A percentile compares a stretch with the other conserved stretches of the same genome.
phyloP scores from a whole-genome alignment of 140 eudicot genomes.

The Erigeron philadelphicus region DNA sequence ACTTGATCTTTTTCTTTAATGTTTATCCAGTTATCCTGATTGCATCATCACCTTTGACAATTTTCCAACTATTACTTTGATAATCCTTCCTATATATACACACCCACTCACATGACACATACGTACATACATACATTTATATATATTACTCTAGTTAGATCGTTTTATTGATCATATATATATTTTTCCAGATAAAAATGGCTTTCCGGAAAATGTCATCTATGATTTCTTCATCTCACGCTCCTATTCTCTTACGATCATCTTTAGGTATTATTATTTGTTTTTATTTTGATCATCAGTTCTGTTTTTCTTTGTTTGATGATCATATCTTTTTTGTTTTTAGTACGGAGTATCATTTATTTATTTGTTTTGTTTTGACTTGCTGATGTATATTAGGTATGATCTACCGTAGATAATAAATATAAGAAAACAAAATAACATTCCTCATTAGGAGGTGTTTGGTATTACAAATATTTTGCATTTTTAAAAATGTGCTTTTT shows the following conservation, averaged over 20 bases:
- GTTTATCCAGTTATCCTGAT: conserved; percentile 13
- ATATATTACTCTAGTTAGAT: neutral
- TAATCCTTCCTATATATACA: no score
- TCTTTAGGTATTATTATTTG: conserved; percentile 24
- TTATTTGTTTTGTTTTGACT: no score
- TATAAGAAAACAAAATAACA: no score
- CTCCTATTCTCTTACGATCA: conserved; percentile 42
- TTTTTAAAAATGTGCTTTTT: no score
- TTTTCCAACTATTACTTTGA: neutral
- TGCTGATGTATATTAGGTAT: no score
- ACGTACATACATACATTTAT: neutral
- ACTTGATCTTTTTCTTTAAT: neutral
- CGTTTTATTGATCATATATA: neutral
- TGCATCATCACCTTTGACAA: conserved; percentile 13
- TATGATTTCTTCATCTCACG: conserved; percentile 46
- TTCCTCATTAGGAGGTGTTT: no score
- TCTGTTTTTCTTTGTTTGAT: neutral
- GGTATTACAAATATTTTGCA: no score
- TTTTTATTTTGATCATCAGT: neutral
- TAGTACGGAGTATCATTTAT: no score
- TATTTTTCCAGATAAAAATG: conserved; percentile 29
- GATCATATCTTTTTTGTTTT: no score
- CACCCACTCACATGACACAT: neutral
- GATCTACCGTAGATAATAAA: no score
- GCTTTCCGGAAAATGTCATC: conserved; percentile 67